Conservation (phyloP, 805 yeast species). For the Candida fluviatilis region DNA sequence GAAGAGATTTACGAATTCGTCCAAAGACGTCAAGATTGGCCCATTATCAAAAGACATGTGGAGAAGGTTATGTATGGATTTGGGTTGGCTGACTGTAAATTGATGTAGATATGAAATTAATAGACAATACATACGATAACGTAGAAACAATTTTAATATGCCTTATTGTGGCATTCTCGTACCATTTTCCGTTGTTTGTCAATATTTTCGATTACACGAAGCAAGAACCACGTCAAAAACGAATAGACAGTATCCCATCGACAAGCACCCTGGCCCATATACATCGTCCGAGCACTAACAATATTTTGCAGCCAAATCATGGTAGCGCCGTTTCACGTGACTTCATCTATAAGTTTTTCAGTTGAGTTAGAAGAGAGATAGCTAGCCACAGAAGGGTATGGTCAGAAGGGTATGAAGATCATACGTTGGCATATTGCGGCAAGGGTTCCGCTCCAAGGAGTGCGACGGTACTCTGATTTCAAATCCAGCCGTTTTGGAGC, state of each 20-base stretch:
- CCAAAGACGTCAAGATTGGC: conserved; percentile 86
- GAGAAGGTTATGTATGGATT: conserved; percentile 95
- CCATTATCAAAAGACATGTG: conserved; percentile 65
- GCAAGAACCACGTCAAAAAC: no score
- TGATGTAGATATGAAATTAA: no score
- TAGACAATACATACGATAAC: no score
- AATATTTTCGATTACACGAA: no score
- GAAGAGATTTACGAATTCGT: conserved; percentile 95
- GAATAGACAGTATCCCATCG: no score
- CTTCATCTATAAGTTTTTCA: background rate
- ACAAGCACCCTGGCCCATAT: no score
- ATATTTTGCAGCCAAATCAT: background rate
- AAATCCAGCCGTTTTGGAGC: no score
- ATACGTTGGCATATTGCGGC: background rate
- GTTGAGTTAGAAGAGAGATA: no score
- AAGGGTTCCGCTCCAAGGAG: background rate
- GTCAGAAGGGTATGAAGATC: background rate
- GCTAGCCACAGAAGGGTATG: conserved; percentile 1
- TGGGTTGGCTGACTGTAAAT: conserved; percentile 69
- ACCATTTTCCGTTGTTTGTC: no score
- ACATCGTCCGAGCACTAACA: no score
- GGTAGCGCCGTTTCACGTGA: background rate
- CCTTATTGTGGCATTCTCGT: no score
- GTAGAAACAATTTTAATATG: no score
- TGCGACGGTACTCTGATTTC: conserved; percentile 1